phyloP scores from a whole-genome alignment of 164 flowering plant genomes.

The Santalum album region DNA sequence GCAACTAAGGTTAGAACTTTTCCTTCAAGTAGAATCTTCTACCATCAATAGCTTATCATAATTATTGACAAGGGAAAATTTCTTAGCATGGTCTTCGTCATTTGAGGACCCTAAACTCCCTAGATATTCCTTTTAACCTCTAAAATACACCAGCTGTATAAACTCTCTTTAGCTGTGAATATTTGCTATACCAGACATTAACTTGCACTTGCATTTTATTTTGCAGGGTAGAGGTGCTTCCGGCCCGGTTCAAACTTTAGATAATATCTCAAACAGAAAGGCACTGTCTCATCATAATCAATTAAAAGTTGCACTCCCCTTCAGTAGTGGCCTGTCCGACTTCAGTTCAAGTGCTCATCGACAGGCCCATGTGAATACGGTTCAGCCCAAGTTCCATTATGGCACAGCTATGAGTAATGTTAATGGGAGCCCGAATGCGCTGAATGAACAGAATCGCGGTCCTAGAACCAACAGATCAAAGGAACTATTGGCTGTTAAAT shows the following conservation, averaged over 20 bases:
- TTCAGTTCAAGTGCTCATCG: conserved; percentile 31
- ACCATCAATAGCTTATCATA: too few species aligned
- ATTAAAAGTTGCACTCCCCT: conserved; percentile 27
- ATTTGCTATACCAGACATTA: too few species aligned
- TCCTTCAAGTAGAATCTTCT: too few species aligned
- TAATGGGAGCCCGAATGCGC: conserved; percentile 29
- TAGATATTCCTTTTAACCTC: neutral
- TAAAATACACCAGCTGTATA: too few species aligned
- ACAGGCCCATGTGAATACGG: conserved; percentile 27
- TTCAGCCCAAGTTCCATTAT: conserved; percentile 30
- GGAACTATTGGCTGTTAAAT: conserved; percentile 44
- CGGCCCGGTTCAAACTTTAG: conserved; percentile 23
- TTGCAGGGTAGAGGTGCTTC: conserved; percentile 41
- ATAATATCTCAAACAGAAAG: conserved; percentile 29
- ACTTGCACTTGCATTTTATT: neutral
- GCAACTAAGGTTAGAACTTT: too few species aligned
- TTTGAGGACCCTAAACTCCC: neutral
- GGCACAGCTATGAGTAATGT: conserved; percentile 28
- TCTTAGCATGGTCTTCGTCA: too few species aligned
- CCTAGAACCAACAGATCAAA: conserved; percentile 50
- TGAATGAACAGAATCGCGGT: conserved; percentile 61
- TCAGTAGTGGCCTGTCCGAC: conserved; percentile 23
- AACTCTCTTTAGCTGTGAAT: too few species aligned
- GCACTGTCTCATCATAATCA: conserved; percentile 22
- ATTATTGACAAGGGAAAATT: too few species aligned